Percentiles rank a stretch among this genome's conserved stretches.
phyloP scores from a whole-genome alignment of 176 grass and related monocot genomes.

The Paspalum vaginatum region DNA sequence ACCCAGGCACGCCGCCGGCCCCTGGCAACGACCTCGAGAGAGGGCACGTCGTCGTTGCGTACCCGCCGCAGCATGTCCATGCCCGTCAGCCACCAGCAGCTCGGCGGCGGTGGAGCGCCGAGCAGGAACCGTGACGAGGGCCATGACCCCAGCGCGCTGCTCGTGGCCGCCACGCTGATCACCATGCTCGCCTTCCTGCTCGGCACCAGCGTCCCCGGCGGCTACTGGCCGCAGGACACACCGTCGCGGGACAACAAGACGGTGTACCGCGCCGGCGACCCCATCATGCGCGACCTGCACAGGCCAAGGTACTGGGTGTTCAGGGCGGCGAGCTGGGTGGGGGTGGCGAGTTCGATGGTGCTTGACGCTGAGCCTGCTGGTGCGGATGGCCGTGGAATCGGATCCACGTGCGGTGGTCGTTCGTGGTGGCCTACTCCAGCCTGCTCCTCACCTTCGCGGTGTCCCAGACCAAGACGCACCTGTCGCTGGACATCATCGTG shows the following conservation, averaged over 20 bases:
- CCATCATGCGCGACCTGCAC: slow-evolving; percentile 57
- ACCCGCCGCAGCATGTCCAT: background rate
- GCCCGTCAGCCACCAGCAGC: background rate
- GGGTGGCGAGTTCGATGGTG: slow-evolving; percentile 51
- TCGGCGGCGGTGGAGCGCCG: background rate
- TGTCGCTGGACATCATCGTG: background rate
- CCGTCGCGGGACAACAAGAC: background rate
- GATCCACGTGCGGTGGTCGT: slow-evolving; percentile 41
- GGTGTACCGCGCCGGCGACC: slow-evolving; percentile 36
- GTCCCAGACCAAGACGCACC: slow-evolving; percentile 44
- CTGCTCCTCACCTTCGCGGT: slow-evolving; percentile 48
- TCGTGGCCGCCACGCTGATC: slow-evolving; percentile 3
- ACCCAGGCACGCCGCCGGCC: background rate
- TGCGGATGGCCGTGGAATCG: slow-evolving; percentile 27
- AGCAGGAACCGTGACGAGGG: background rate
- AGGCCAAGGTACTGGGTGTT: slow-evolving; percentile 34
- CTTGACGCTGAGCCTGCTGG: slow-evolving; percentile 55
- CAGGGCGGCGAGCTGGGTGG: slow-evolving; percentile 38
- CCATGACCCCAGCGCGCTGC: background rate
- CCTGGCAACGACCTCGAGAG: background rate
- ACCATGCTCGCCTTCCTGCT: slow-evolving; percentile 5
- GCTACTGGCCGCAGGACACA: slow-evolving; percentile 42
- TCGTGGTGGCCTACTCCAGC: slow-evolving; percentile 44
- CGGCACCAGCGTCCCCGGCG: slow-evolving; percentile 33
- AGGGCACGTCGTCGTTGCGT: background rate